These are phyloP conservation scores for Pseudogymnoascus sp. DNA, from an alignment of 2,329 filamentous ascomycete genomes.

Conservation along the genomic window DNA sequence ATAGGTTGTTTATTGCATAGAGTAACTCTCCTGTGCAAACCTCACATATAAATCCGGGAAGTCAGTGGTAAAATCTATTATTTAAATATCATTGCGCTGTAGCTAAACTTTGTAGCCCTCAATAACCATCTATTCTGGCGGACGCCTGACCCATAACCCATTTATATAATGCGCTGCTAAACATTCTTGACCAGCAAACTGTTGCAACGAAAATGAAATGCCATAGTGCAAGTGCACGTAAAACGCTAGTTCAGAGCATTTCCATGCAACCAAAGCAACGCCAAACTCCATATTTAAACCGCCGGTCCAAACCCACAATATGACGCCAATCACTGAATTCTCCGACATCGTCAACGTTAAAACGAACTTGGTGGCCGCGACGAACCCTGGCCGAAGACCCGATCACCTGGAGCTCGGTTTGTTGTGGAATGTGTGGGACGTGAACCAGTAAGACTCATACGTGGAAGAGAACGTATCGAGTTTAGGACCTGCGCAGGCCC, in stretches of 20 bases:
- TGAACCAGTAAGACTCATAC: not conserved
- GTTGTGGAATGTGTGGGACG: not conserved
- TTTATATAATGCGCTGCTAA: not conserved
- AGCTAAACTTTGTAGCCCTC: constrained; percentile 1
- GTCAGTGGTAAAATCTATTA: not conserved
- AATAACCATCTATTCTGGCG: not conserved
- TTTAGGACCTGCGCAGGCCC: not conserved
- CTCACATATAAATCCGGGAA: not conserved
- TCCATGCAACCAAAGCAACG: not conserved
- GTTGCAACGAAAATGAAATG: constrained; percentile 1
- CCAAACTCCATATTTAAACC: constrained; percentile 5
- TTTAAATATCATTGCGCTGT: constrained; percentile 3
- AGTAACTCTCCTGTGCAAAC: not conserved
- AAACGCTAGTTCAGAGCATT: not conserved
- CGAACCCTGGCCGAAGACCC: not conserved
- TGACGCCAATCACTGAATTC: not conserved
- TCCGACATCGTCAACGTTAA: not conserved
- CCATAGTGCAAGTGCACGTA: not conserved
- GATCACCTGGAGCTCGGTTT: not conserved
- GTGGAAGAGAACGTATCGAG: not conserved
- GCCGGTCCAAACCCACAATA: not conserved
- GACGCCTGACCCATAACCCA: not conserved
- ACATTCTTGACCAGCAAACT: constrained; percentile 8
- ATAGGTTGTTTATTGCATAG: not conserved
- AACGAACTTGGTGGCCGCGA: constrained; percentile 1